A percentile compares a stretch with the other conserved stretches of the same genome.
phyloP scores from a whole-genome alignment of 2,329 filamentous ascomycete species.

The Botrytis paeoniae region DNA sequence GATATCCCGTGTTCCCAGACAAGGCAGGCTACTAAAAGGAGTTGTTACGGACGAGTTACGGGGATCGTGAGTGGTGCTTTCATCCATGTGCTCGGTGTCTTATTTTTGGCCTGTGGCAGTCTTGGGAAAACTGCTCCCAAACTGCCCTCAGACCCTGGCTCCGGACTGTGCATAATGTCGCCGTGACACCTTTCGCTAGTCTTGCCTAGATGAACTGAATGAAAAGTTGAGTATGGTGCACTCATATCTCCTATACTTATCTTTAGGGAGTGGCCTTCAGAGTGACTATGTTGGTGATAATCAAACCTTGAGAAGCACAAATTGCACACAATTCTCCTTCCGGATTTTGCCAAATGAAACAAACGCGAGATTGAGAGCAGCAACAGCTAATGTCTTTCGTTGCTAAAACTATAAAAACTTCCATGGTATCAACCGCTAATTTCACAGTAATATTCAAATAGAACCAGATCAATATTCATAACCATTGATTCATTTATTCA shows the following conservation, averaged over 20 bases:
- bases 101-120: neutral
- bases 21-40: neutral
- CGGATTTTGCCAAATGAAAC: neutral
- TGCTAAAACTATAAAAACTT: neutral
- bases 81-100: neutral
- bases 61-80: neutral
- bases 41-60: neutral
- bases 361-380: neutral
- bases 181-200: neutral
- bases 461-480: neutral
- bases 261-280: rapidly evolving
- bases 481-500: constrained; percentile 9
- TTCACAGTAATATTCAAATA: neutral
- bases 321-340: neutral
- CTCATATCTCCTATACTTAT: neutral
- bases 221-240: neutral
- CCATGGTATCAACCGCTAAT: neutral
- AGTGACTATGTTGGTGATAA: neutral
- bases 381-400: neutral
- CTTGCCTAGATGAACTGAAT: neutral
- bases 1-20: neutral
- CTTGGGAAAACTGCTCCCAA: neutral
- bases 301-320: neutral
- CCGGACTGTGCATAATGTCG: neutral
- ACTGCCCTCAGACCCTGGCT: neutral